Base-by-base conservation (phyloP, 257 asterid genomes). In the Asclepias syriaca region DNA sequence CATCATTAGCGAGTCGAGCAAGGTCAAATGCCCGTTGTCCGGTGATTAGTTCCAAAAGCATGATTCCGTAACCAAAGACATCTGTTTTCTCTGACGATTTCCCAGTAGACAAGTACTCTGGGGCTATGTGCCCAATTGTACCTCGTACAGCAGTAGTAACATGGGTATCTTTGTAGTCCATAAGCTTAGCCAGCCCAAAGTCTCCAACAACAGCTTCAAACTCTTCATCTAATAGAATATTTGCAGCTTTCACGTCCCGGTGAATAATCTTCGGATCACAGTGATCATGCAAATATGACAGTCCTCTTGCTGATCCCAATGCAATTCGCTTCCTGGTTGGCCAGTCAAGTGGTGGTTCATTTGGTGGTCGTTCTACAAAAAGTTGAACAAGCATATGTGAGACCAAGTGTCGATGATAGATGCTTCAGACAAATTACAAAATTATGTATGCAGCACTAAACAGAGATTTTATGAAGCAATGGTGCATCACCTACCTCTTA, bases 161-260 rank as follows among this genome's bases (percentile, higher is more conserved):
- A 71, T 85, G 89, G 46, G 89, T 85, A 54, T 85, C 89, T 80
- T 85, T 82, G 70, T 85, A 85, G 69, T 85, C 89, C 89, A 85
- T 85, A 15, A 85, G 87, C 77, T 85, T 85, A 12, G 89, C 89
- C 83, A 85, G 75, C 48, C 89, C 89, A 65, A 85, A 85, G 77
- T 85, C 89, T 72, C 89, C 89, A 3, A 85, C 89, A 60, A 85
- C 89, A 67, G 89, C 89, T 71, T 85, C 89, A 71, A 82, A 82
- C 70, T 85, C 89, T 76, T 85, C 89, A 59, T 85, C 89, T 40
- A 85, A 78, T 72, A 85, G 75, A 45, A 84, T 84, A 66, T 84
- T 84, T 55, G 89, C 89, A 49, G 89, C 89, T 70, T 84, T 84
- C 55, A 84, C 89, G 50, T 84, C 89, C 45, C 89, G 89, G 73